Evolutionary conservation across 768 basidiomycete genomes (phyloP).

Genomic region (Trametes cubensis): DNA sequence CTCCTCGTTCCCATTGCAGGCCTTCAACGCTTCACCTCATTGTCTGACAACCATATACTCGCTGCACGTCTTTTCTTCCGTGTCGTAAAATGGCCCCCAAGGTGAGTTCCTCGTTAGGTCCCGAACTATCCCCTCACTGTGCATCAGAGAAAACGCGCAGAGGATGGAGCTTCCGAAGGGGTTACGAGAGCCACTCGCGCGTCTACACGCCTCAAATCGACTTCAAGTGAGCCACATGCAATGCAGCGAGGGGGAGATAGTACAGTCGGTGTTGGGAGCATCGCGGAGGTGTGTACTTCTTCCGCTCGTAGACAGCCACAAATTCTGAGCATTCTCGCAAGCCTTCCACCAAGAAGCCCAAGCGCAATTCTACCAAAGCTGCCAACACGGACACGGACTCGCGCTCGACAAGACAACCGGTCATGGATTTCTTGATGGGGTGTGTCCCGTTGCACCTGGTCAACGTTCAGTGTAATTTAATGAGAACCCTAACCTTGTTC

Average conservation of each 20-base stretch:
- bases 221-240: background rate
- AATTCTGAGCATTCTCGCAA: too few species aligned
- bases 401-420: too few species aligned
- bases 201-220: slow-evolving; percentile 25
- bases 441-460: too few species aligned
- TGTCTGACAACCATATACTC: background rate
- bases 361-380: slow-evolving; percentile 17
- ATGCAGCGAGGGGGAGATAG: too few species aligned
- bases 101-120: slow-evolving; percentile 16
- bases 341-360: slow-evolving; percentile 27
- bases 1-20: background rate
- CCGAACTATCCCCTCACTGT: background rate
- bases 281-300: slow-evolving; percentile 8
- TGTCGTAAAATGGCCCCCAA: slow-evolving; percentile 29
- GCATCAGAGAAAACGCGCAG: slow-evolving; percentile 59
- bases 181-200: slow-evolving; percentile 27
- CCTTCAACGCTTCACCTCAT: background rate
- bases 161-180: slow-evolving; percentile 17
- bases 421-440: too few species aligned
- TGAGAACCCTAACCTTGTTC: slow-evolving; percentile 21
- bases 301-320: too few species aligned
- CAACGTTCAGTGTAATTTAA: background rate
- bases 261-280: background rate
- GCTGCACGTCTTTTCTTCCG: background rate
- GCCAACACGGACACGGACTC: background rate